Percentiles rank a stretch among this genome's conserved stretches.
phyloP scores from a whole-genome alignment of 139 green algal species.

The Pseudopediastrum boryanum region DNA sequence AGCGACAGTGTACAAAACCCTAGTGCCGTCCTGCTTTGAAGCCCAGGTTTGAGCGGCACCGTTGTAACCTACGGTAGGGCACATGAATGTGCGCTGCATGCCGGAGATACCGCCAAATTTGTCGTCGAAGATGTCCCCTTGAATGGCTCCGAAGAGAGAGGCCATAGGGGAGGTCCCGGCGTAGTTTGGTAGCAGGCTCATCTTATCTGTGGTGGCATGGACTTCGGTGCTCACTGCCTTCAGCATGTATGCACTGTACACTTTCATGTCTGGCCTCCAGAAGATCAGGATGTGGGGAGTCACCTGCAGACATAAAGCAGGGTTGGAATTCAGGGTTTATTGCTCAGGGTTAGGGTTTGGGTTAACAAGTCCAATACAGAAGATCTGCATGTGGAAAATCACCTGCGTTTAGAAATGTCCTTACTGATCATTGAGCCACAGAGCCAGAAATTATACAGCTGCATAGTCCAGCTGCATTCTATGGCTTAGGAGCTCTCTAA shows the following conservation, averaged over 20 bases:
- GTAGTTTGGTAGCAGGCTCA: slow-evolving; percentile 35
- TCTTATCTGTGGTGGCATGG: slow-evolving; percentile 16
- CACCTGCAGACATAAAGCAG: slow-evolving; percentile 1
- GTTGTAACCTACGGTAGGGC: slow-evolving; percentile 16
- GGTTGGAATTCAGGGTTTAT: too few species aligned
- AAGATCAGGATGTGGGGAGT: slow-evolving; percentile 36
- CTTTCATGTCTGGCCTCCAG: slow-evolving; percentile 33
- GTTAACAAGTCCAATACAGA: too few species aligned
- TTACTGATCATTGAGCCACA: too few species aligned
- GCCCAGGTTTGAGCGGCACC: slow-evolving; percentile 28
- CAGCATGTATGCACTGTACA: slow-evolving; percentile 35
- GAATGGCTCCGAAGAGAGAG: not conserved
- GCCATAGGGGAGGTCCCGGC: not conserved
- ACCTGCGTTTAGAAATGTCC: too few species aligned
- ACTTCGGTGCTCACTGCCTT: slow-evolving; percentile 3
- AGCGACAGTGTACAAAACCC: slow-evolving; percentile 18
- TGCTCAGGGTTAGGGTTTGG: too few species aligned
- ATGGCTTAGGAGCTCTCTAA: too few species aligned
- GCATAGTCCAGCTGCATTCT: too few species aligned
- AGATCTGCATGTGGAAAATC: too few species aligned
- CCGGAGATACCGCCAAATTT: not conserved
- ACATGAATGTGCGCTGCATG: slow-evolving; percentile 10
- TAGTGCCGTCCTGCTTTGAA: slow-evolving; percentile 1
- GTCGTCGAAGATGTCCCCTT: slow-evolving; percentile 32
- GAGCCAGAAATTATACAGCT: too few species aligned